Base-by-base conservation (phyloP, 1,284 basidiomycete genomes). In the Ganoderma sp. region DNA sequence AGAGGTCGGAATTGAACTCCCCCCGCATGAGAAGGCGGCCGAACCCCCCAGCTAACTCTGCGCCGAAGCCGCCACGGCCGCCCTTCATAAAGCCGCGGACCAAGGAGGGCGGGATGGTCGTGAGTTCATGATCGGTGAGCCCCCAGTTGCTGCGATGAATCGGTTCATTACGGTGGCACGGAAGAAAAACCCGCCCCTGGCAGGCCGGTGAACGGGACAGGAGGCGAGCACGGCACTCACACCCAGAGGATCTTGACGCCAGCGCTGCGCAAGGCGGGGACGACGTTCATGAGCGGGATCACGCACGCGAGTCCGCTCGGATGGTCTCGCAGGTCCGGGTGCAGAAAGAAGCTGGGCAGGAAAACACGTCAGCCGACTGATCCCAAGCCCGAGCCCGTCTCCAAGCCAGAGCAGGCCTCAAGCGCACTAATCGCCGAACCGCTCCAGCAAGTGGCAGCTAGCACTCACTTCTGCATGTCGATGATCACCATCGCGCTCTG, bases 391-490 rank as follows among this genome's bases (percentile, higher is more conserved):
- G 34, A 34, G 48, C 42, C 28, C 37, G 39, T 58, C 28, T 5
- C n/a, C 37, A 8, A 25, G 43, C 7, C 43, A 19, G 17, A 45
- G 37, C 37, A 10, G 37, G 10, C 8, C 37, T 54, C 15, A 10
- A 12, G n/a, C 57, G 45, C 17, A 34, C 15, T 37, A 25, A 41
- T 50, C n/a, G 37, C 48, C 22, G 32, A 34, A 39, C 37, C 79
- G 37, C 37, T 32, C 32, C 32, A 32, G 32, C 32, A 32, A 32
- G 32, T 32, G 32, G 32, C 32, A 32, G 10, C 37, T 39, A 39
- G 42, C 84, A 72, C 83, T 70, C 73, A 90, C 90, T 91, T 91
- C 76, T 91, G 90, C 90, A 91, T 91, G 75, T 91, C 90, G 68
- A 91, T 84, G 42, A 91, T 82, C 32, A 90, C 85, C 67, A 88